phyloP scores from a whole-genome alignment of 169 alveolate species.

The Cryptosporidium tyzzeri region DNA sequence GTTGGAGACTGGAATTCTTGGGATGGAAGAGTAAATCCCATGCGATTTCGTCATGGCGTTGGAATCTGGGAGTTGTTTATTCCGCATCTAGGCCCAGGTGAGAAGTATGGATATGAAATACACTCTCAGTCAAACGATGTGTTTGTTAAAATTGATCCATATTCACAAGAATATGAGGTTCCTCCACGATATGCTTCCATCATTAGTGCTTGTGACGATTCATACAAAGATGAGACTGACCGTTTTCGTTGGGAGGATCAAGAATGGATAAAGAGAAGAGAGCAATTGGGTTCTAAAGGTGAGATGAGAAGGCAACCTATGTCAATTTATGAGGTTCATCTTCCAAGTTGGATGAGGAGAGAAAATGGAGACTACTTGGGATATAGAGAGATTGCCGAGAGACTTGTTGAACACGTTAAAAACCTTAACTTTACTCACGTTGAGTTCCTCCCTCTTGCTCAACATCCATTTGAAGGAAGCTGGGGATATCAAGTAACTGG shows the following conservation, averaged over 20 bases:
- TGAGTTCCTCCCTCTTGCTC: slow-evolving; percentile 84
- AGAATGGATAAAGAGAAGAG: slow-evolving; percentile 81
- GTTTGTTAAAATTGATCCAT: slow-evolving; percentile 83
- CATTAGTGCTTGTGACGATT: slow-evolving; percentile 82
- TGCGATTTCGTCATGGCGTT: slow-evolving; percentile 80
- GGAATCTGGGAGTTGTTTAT: slow-evolving; percentile 84
- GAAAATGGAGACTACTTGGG: slow-evolving; percentile 79
- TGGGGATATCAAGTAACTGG: slow-evolving; percentile 86
- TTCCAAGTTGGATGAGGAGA: slow-evolving; percentile 85
- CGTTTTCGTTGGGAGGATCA: slow-evolving; percentile 82
- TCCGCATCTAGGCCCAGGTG: slow-evolving; percentile 80
- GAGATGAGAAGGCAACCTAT: slow-evolving; percentile 81
- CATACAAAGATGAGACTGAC: slow-evolving; percentile 77
- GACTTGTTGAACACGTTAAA: slow-evolving; percentile 80
- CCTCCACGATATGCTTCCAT: slow-evolving; percentile 83
- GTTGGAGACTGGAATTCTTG: slow-evolving; percentile 85
- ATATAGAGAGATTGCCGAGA: slow-evolving; percentile 82
- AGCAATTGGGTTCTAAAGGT: slow-evolving; percentile 76
- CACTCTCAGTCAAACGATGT: slow-evolving; percentile 76
- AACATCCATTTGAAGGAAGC: slow-evolving; percentile 85
- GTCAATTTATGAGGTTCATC: slow-evolving; percentile 83
- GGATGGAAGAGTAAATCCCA: slow-evolving; percentile 85
- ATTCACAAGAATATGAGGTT: slow-evolving; percentile 82
- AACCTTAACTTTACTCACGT: slow-evolving; percentile 83
- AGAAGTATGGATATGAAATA: slow-evolving; percentile 81